Percentiles rank a stretch among this genome's conserved stretches.
Conservation (phyloP, 2,329 filamentous ascomycete genomes). For the Coniochaeta hoffmannii region DNA sequence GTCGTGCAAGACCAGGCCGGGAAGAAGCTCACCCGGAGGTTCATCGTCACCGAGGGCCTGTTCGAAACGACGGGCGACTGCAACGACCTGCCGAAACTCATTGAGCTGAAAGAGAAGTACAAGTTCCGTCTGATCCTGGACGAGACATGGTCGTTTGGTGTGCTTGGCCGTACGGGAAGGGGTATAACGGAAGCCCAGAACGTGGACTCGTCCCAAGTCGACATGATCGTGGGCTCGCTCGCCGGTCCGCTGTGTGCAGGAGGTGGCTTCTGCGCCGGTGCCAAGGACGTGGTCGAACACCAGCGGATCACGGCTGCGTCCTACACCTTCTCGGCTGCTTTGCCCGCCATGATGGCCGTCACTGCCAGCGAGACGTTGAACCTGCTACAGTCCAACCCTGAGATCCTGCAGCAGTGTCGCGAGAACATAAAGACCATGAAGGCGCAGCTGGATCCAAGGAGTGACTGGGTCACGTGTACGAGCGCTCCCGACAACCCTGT, state of each 20-base stretch:
- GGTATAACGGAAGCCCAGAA: conserved; percentile 95
- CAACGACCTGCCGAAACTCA: conserved; percentile 74
- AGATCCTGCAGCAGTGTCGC: conserved; percentile 68
- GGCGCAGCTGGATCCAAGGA: conserved; percentile 81
- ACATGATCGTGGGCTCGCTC: conserved; percentile 95
- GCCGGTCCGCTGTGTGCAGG: conserved; percentile 85
- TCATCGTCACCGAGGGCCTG: conserved; percentile 91
- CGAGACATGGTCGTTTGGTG: conserved; percentile 95
- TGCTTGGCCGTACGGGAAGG: conserved; percentile 83
- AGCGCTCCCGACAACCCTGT: conserved; percentile 81
- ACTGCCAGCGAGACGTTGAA: conserved; percentile 87
- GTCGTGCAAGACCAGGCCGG: conserved; percentile 80
- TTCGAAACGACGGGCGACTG: conserved; percentile 88
- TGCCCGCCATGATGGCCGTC: conserved; percentile 91
- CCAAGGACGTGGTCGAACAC: conserved; percentile 87
- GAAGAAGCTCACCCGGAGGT: conserved; percentile 81
- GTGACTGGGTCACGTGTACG: conserved; percentile 83
- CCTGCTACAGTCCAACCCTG: conserved; percentile 78
- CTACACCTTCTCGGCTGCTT: conserved; percentile 91
- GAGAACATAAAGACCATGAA: conserved; percentile 85
- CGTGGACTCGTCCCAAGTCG: conserved; percentile 84
- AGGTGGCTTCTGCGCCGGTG: conserved; percentile 91
- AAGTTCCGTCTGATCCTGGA: conserved; percentile 97
- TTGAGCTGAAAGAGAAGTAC: conserved; percentile 91
- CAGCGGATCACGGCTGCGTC: conserved; percentile 88